Percentiles rank a stretch among this genome's conserved stretches.
These are phyloP conservation scores for Leptographium wingfieldii DNA, from an alignment of 2,329 filamentous ascomycete species.

Conservation along the genomic window DNA sequence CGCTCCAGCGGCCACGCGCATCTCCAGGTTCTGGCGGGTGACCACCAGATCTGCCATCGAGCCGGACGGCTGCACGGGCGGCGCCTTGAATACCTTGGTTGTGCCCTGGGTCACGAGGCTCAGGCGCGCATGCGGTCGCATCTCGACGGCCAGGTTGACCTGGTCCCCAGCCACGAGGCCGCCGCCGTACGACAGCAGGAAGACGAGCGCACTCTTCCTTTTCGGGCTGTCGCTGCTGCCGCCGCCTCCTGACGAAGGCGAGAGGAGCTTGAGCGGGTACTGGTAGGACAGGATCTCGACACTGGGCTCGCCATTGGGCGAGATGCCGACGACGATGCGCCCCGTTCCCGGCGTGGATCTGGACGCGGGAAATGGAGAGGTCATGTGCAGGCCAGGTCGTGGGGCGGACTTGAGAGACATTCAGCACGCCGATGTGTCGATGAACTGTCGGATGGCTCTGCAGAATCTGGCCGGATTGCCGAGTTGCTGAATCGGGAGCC, in stretches of 20 bases:
- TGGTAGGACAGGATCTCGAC: slow-evolving; percentile 72
- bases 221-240: not conserved
- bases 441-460: no score
- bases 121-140: slow-evolving; percentile 54
- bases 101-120: slow-evolving; percentile 62
- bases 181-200: slow-evolving; percentile 87
- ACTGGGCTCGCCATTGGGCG: slow-evolving; percentile 59
- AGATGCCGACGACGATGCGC: slow-evolving; percentile 56
- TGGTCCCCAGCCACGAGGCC: slow-evolving; percentile 81
- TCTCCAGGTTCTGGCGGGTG: slow-evolving; percentile 44
- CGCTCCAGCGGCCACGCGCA: slow-evolving; percentile 35
- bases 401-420: no score
- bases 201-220: slow-evolving; percentile 63
- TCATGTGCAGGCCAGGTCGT: slow-evolving; percentile 21
- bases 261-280: slow-evolving; percentile 89
- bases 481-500: not conserved
- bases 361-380: slow-evolving; percentile 65
- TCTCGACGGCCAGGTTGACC: slow-evolving; percentile 57
- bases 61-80: not conserved
- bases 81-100: slow-evolving; percentile 89
- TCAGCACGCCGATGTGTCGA: no score
- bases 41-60: slow-evolving; percentile 25
- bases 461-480: no score
- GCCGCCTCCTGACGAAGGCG: slow-evolving; percentile 38
- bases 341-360: slow-evolving; percentile 67